Evolutionary conservation across 73 alveolate genomes (phyloP), one percentile per base, ranked within the genome.

Genomic region (Paramecium sonneborni): DNA sequence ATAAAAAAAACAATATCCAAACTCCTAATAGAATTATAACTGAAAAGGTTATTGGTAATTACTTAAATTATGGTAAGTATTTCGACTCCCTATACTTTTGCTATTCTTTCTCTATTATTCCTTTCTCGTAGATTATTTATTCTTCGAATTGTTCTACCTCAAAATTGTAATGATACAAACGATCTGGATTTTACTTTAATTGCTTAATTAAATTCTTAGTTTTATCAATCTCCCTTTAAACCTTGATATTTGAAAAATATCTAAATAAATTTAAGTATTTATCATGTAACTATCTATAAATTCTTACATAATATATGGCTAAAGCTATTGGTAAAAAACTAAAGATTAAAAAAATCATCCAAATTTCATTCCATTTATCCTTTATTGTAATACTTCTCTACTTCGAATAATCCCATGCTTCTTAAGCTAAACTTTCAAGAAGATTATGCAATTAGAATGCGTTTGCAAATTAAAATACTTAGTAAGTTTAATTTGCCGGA

Each of bases 381-480:
- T 39, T 43, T 43, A 44, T 43, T 21, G 39, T 24, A 6, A 41
- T 20, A 26, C 90, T 79, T 79, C 90, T 79, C 10, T 43, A 18
- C 41, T 79, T 79, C 4, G 90, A 79, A 23, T 79, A 39, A 43
- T 21, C 41, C 41, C 55, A 46, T 20, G 43, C 72, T 3, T 39
- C 70, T 39, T 37, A 21, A 38, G 90, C 55, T 23, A 79, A 41
- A 0, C 1, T 6, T 18, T 79, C 90, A 23, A 79, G 41, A 28
- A 24, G 55, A 41, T 79, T 18, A 7, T 79, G 70, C 7, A 79
- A 20, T 3, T 10, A 18, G n/a, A 43, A 41, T 9, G 32, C 41
- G 41, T 79, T 79, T n/a, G 90, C 90, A 79, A 79, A 79, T 79
- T 79, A 18, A 79, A 79, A 79, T 37, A 79, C 90, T 24, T 79